A percentile compares a stretch with the other conserved stretches of the same genome.
Evolutionary conservation across 345 rosid species (phyloP).

Genomic region (Carallia pectinifolia): DNA sequence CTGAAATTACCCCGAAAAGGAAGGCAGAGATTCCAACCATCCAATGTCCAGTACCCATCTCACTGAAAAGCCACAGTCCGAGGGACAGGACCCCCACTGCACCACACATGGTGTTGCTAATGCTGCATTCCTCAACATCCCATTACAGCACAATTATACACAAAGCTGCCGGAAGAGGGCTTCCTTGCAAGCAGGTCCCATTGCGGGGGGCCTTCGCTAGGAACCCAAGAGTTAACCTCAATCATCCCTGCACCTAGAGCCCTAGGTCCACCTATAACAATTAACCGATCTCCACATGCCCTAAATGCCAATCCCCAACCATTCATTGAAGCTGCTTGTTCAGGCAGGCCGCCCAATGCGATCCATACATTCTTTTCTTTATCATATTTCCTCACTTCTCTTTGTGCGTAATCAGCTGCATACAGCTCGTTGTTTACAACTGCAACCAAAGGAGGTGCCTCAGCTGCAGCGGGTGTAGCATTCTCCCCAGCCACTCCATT

Average conservation of each 20-base stretch:
- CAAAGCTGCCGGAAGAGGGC: slow-evolving; percentile 19
- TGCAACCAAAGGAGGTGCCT: slow-evolving; percentile 80
- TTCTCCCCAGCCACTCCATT: slow-evolving; percentile 18
- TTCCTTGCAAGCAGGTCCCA: slow-evolving; percentile 29
- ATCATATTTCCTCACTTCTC: slow-evolving; percentile 57
- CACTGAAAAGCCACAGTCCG: slow-evolving; percentile 19
- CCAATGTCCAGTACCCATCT: slow-evolving; percentile 21
- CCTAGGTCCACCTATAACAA: slow-evolving; percentile 65
- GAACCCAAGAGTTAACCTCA: slow-evolving; percentile 73
- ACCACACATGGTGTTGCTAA: slow-evolving; percentile 15
- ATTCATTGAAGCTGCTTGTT: slow-evolving; percentile 47
- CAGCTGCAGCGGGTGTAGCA: slow-evolving; percentile 33
- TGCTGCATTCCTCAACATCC: slow-evolving; percentile 24
- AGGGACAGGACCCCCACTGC: slow-evolving; percentile 7
- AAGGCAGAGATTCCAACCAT: slow-evolving; percentile 28
- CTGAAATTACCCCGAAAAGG: slow-evolving; percentile 26
- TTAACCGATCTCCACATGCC: slow-evolving; percentile 64
- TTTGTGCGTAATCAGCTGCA: slow-evolving; percentile 57
- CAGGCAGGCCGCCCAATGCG: slow-evolving; percentile 56
- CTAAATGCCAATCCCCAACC: slow-evolving; percentile 93
- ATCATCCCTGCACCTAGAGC: slow-evolving; percentile 42
- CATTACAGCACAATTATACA: slow-evolving; percentile 37
- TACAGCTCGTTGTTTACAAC: slow-evolving; percentile 72
- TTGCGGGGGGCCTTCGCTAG: slow-evolving; percentile 16
- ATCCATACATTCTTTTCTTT: slow-evolving; percentile 50